A percentile compares a stretch with the other conserved stretches of the same genome.
phyloP scores from a whole-genome alignment of 768 basidiomycete species.

The Lactifluus volemus region DNA sequence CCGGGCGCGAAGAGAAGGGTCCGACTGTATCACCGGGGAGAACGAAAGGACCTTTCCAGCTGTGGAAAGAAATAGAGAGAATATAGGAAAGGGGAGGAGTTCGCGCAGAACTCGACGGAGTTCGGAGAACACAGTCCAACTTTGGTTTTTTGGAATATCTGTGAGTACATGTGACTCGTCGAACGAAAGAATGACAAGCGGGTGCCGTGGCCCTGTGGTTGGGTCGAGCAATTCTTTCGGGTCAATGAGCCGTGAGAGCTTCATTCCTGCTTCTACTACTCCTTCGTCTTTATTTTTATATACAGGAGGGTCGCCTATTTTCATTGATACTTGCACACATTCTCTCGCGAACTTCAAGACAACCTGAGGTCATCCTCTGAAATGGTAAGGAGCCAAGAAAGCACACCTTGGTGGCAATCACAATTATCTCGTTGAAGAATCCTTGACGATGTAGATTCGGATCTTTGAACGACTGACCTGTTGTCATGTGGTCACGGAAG shows the following conservation, averaged over 20 bases:
- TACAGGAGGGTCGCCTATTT: background rate
- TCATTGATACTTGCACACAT: background rate
- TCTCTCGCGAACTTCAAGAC: background rate
- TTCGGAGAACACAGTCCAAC: background rate
- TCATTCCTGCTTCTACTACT: background rate
- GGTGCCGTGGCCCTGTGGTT: background rate
- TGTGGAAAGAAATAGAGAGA: background rate
- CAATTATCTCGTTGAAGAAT: background rate
- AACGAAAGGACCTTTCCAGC: background rate
- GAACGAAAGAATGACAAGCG: background rate
- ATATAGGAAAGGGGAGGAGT: background rate
- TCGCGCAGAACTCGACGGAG: background rate
- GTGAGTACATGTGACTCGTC: background rate
- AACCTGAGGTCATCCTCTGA: background rate
- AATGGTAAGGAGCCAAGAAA: background rate
- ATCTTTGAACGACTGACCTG: background rate
- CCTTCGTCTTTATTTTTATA: background rate
- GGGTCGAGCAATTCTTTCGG: background rate
- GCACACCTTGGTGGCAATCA: background rate
- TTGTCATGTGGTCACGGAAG: background rate
- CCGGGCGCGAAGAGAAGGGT: background rate
- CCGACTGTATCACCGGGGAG: background rate
- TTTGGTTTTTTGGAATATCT: background rate
- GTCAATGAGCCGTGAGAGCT: background rate
- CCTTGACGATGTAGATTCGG: background rate